These are phyloP conservation scores for Blastobotrys persicus DNA, from an alignment of 1,139 yeast species.

Conservation along the genomic window DNA sequence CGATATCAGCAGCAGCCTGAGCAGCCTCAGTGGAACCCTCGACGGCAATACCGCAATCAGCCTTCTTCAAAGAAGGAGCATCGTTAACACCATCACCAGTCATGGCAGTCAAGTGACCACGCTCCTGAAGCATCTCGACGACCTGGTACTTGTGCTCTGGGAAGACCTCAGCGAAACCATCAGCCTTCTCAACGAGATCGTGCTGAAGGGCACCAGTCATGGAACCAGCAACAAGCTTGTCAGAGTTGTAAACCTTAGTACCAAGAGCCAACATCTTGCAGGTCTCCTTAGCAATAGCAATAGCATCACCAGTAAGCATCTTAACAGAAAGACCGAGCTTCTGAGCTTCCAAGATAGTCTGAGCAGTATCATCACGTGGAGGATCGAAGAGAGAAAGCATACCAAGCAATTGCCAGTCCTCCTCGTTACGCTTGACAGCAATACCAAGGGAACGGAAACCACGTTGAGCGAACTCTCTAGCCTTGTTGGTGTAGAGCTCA, in stretches of 20 bases:
- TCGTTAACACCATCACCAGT: conserved; percentile 83
- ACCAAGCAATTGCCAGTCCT: conserved; percentile 97
- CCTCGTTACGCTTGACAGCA: conserved; percentile 99
- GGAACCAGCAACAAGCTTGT: conserved; percentile 88
- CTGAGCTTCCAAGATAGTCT: conserved; percentile 92
- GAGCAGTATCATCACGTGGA: conserved; percentile 98
- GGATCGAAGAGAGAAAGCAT: conserved; percentile 99
- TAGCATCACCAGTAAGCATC: conserved; percentile 99
- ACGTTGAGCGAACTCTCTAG: conserved; percentile 95
- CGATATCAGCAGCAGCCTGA: conserved; percentile 76
- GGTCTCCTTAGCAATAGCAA: conserved; percentile 98
- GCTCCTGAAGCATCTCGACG: conserved; percentile 70
- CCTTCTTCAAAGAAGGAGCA: conserved; percentile 77
- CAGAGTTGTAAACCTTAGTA: conserved; percentile 96
- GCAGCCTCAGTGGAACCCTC: conserved; percentile 84
- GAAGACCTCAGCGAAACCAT: conserved; percentile 80
- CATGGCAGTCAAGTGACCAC: conserved; percentile 79
- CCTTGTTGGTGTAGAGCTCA: conserved; percentile 94
- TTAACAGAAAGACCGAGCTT: conserved; percentile 90
- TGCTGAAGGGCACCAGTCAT: conserved; percentile 86
- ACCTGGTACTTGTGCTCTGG: conserved; percentile 80
- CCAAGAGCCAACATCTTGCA: conserved; percentile 97
- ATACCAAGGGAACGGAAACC: conserved; percentile 99
- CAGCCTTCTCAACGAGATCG: conserved; percentile 75
- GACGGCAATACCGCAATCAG: conserved; percentile 79